phyloP scores from a whole-genome alignment of 2,329 filamentous ascomycete species.

The Sporothrix inflata region DNA sequence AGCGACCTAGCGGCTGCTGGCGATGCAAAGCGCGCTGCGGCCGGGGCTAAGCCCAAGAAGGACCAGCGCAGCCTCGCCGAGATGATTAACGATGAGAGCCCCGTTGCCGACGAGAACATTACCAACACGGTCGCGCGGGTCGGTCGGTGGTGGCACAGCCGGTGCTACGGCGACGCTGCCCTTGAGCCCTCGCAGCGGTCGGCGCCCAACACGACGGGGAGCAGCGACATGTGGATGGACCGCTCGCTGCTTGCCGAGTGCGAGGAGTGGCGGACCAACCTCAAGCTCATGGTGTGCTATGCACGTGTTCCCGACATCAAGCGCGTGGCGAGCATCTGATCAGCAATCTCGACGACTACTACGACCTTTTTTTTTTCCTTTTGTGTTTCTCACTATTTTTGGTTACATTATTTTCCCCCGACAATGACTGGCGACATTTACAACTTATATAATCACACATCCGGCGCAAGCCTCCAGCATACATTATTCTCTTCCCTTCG shows the following conservation, averaged over 20 bases:
- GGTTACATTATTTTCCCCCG: background rate
- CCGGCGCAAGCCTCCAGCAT: slow-evolving; percentile 30
- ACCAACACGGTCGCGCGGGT: slow-evolving; percentile 92
- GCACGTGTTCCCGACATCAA: slow-evolving; percentile 74
- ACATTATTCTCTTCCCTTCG: background rate
- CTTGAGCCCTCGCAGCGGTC: slow-evolving; percentile 42
- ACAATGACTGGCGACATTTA: background rate
- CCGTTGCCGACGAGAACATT: slow-evolving; percentile 78
- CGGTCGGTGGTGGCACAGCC: slow-evolving; percentile 93
- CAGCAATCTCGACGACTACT: background rate
- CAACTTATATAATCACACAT: slow-evolving; percentile 14
- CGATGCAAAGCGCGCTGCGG: background rate
- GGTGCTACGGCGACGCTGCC: slow-evolving; percentile 80
- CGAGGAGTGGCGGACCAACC: slow-evolving; percentile 80
- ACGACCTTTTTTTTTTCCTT: background rate
- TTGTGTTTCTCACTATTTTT: background rate
- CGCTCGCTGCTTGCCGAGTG: slow-evolving; percentile 77
- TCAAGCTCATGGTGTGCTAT: slow-evolving; percentile 89
- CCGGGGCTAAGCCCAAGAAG: slow-evolving; percentile 41
- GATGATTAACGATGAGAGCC: slow-evolving; percentile 71
- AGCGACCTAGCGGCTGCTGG: slow-evolving; percentile 27
- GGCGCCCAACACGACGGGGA: slow-evolving; percentile 42
- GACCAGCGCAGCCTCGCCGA: slow-evolving; percentile 66
- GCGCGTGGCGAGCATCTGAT: slow-evolving; percentile 25
- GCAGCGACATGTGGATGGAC: slow-evolving; percentile 77